Percentiles rank a stretch among this genome's conserved stretches.
Conservation (phyloP, 768 basidiomycete genomes). For the Dacryopinax spathularia region DNA sequence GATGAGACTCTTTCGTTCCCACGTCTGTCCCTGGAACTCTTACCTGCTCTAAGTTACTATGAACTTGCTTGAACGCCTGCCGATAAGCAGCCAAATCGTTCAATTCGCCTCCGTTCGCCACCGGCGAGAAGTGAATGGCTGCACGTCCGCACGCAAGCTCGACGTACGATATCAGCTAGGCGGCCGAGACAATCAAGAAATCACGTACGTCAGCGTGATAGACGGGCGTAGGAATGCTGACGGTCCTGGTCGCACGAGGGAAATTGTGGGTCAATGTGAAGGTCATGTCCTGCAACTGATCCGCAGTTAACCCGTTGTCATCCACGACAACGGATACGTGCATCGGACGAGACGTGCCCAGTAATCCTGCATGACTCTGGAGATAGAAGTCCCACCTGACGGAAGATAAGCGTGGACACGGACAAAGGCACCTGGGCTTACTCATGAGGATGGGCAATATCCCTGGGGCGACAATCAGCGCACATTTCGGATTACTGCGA, state of each 20-base stretch:
- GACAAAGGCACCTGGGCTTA: background rate
- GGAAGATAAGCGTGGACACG: background rate
- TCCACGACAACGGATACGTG: constrained; percentile 2
- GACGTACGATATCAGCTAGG: background rate
- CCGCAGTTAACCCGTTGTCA: constrained; percentile 5
- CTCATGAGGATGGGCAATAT: background rate
- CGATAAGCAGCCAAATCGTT: background rate
- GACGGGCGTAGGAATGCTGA: background rate
- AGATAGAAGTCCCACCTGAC: constrained; percentile 6
- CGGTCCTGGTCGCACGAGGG: constrained; percentile 1
- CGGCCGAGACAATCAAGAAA: background rate
- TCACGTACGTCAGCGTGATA: background rate
- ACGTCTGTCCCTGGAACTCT: background rate
- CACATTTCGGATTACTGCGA: background rate
- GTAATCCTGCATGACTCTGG: background rate
- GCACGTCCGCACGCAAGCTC: background rate
- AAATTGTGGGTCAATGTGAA: background rate
- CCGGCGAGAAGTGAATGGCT: background rate
- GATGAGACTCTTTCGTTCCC: background rate
- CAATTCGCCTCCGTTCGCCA: background rate
- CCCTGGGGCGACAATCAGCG: background rate
- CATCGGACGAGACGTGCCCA: constrained; percentile 2
- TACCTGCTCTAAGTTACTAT: background rate
- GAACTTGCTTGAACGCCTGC: background rate
- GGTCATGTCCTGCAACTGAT: background rate